Evolutionary conservation across 2,329 filamentous ascomycete species (phyloP), one percentile per base, ranked within the genome.

Genomic region (Magnaporthiopsis poae): DNA sequence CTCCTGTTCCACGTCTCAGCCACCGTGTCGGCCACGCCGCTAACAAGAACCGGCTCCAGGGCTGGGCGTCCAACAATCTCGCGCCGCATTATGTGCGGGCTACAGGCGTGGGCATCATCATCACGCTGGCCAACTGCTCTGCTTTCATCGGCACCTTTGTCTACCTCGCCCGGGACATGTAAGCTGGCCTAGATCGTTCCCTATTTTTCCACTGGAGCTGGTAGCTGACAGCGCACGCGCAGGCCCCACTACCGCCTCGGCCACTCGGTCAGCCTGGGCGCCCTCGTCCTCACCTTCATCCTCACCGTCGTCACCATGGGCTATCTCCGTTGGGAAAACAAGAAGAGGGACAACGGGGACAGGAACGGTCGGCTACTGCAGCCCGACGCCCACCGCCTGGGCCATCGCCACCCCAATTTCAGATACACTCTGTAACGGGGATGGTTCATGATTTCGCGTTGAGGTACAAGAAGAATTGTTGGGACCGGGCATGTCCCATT

Each of bases 91-190:
- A 79, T 65, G 76, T 77, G 35, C 74, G 77, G 67, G 78, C 78
- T 2, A 80, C 77, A 0, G 77, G 78, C 7, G 73, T 78, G 0
- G 78, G 78, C 0, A 74, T 78, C 60, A 74, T 79, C 63, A 77
- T 80, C 46, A 75, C 75, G 5, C 69, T 80, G 59, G 77, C 77
- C 12, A 80, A 80, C 66, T 77, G 75, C 68, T 75, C 77, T 11
- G 78, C 79, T 11, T 81, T 81, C 65, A 74, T 80, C 11, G 79
- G 77, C 2, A 78, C 80, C 0, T 80, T 80, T 66, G 78, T 78
- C 27, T 80, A 80, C 68, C 72, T 82, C 4, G 70, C 73, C n/a
- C 70, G 74, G 66, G 79, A 81, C 71, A 76, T 75, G 71, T 77
- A 70, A 71, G 76, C 25, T 62, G 33, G 61, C n/a, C 61, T n/a